Evolutionary conservation across 768 basidiomycete genomes (phyloP), one percentile per base, ranked within the genome.

Genomic region (Lactarius trivialis): DNA sequence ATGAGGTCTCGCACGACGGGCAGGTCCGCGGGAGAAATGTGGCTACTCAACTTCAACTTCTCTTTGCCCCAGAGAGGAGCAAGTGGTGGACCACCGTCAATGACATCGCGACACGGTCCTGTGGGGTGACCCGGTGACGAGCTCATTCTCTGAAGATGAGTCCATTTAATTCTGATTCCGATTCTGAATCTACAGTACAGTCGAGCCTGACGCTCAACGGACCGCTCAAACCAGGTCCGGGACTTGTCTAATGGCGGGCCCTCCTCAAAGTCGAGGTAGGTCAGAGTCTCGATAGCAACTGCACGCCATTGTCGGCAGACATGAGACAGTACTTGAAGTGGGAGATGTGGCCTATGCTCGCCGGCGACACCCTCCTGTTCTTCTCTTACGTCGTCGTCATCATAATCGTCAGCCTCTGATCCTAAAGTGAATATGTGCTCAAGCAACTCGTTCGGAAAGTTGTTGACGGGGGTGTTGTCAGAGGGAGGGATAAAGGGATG

Each of bases 281-380:
- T 81, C 86, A 83, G 81, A 0, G 80, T 81, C 33, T 78, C 78
- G 32, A 86, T 58, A 3, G 84, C 80, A 1, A 78, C 66, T 36
- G 72, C 73, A 53, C 85, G 82, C 85, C 85, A 87, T 60, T 78
- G 81, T 28, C 68, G 73, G 70, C 85, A 87, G 11, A 86, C 80
- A 66, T 85, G 85, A 19, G 85, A 85, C 15, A 84, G 73, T 32
- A 84, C 73, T 65, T 80, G 78, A 69, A 84, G 85, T 2, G 75
- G 60, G 36, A 71, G 72, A 50, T 50, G 50, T 51, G 39, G 52
- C 41, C 39, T 45, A 0, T n/a, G n/a, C 50, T 56, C 56, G 21
- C 45, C 56, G 39, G 45, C 57, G 12, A 70, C 65, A 14, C 55
- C 41, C 7, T 32, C 36, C 5, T 69, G 65, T 19, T 68, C 71